A percentile compares a stretch with the other conserved stretches of the same genome.
phyloP scores from a whole-genome alignment of 257 asterid genomes.

The Agastache rugosa region DNA sequence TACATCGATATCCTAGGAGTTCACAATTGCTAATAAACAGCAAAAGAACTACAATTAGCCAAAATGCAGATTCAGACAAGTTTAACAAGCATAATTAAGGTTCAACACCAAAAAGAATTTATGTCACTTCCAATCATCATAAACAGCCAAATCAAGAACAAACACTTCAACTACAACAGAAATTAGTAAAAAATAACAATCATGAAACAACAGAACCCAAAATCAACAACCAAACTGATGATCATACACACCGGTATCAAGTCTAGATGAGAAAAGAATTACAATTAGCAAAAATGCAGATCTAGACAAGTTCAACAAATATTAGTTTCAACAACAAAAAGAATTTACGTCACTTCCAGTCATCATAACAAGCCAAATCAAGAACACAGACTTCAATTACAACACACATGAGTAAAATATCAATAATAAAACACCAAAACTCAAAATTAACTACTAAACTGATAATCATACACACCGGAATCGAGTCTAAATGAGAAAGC shows the following conservation, averaged over 20 bases:
- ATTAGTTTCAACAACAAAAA: not conserved
- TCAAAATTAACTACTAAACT: not conserved
- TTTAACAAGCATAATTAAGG: not conserved
- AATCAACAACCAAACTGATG: not conserved
- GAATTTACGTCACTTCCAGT: not conserved
- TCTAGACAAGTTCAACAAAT: not conserved
- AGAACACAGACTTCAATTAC: slow-evolving; percentile 12
- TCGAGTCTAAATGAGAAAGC: slow-evolving; percentile 92
- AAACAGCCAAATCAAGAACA: slow-evolving; percentile 29
- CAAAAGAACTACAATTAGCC: not conserved
- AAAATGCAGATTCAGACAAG: slow-evolving; percentile 1
- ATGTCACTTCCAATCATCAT: not conserved
- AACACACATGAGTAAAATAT: slow-evolving; percentile 4
- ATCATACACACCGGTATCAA: slow-evolving; percentile 70
- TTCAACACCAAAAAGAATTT: not conserved
- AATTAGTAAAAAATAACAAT: slow-evolving; percentile 20
- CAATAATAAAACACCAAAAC: slow-evolving; percentile 23
- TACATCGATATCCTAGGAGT: not conserved
- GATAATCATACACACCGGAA: slow-evolving; percentile 60
- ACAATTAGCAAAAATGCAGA: slow-evolving; percentile 15
- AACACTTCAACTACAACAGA: not conserved
- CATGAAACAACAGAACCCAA: slow-evolving; percentile 13
- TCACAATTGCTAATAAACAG: slow-evolving; percentile 8
- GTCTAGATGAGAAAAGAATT: slow-evolving; percentile 70
- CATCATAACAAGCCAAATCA: slow-evolving; percentile 29